Evolutionary conservation across 75 land plant species (phyloP).

Genomic region (Selaginella tamariscina): DNA sequence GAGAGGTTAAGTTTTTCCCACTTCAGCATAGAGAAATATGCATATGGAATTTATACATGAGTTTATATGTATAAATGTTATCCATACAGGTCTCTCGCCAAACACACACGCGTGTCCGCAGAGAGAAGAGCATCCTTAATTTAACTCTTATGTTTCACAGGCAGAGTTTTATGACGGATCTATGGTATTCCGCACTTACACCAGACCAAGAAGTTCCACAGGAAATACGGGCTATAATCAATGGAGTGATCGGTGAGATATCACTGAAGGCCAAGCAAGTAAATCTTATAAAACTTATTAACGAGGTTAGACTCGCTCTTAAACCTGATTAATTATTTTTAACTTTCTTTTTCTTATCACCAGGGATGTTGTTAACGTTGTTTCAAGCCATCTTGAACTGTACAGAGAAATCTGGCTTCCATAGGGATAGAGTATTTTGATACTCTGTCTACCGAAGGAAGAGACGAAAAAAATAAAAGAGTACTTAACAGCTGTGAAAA

Average conservation of each 20-base stretch:
- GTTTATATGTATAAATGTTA: too few species aligned
- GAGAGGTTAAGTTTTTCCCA: too few species aligned
- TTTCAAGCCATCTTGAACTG: conserved; percentile 85
- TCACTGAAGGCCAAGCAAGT: conserved; percentile 56
- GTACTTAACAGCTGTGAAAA: conserved; percentile 45
- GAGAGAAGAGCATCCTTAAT: too few species aligned
- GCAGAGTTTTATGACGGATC: conserved; percentile 65
- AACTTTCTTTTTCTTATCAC: not conserved
- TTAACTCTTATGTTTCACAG: not conserved
- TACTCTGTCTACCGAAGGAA: conserved; percentile 64
- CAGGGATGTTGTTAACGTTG: conserved; percentile 76
- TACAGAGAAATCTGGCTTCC: conserved; percentile 52
- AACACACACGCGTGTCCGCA: too few species aligned
- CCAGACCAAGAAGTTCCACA: conserved; percentile 82
- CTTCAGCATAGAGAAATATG: too few species aligned
- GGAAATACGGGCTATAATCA: conserved; percentile 46
- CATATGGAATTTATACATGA: too few species aligned
- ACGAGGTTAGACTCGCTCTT: conserved; percentile 41
- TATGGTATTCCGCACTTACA: conserved; percentile 82
- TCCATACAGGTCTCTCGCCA: too few species aligned
- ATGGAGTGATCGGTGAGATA: conserved; percentile 68
- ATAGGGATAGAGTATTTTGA: conserved; percentile 69
- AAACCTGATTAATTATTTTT: not conserved
- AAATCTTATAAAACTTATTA: conserved; percentile 71
- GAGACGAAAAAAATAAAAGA: conserved; percentile 84